Evolutionary conservation across 2,329 filamentous ascomycete species (phyloP).

Genomic region (Paraphaeosphaeria minitans): DNA sequence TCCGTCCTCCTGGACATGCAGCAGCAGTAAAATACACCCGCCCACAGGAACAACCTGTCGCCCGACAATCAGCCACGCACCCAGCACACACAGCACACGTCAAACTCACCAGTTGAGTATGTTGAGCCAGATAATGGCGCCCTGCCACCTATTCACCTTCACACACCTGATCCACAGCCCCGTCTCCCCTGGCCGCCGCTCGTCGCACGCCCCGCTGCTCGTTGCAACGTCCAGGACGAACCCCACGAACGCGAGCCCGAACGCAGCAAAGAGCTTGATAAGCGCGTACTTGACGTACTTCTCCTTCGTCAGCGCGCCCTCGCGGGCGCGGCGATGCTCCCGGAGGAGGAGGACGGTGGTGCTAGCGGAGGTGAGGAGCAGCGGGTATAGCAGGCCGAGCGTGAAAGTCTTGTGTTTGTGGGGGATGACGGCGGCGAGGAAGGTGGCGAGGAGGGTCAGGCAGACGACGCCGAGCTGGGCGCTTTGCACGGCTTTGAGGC

Average conservation of each 20-base stretch:
- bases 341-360: not conserved
- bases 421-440: not conserved
- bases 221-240: not conserved
- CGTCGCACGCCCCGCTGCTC: not conserved
- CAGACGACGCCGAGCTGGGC: not conserved
- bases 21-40: constrained; percentile 2
- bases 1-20: not conserved
- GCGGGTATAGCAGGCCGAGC: constrained; percentile 1
- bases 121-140: constrained; percentile 1
- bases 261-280: not conserved
- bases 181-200: not conserved
- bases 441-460: constrained; percentile 1
- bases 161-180: constrained; percentile 1
- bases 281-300: constrained; percentile 6
- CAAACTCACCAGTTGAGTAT: not conserved
- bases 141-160: constrained; percentile 4
- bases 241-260: not conserved
- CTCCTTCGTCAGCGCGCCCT: not conserved
- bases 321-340: not conserved
- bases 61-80: not conserved
- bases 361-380: not conserved
- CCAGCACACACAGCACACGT: not conserved
- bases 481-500: not conserved
- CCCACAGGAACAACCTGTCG: not conserved
- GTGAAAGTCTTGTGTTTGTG: constrained; percentile 5